A percentile compares a stretch with the other conserved stretches of the same genome.
These are phyloP conservation scores for Hordeum marinum DNA, from an alignment of 176 grass and related monocot species.

Conservation along the genomic window DNA sequence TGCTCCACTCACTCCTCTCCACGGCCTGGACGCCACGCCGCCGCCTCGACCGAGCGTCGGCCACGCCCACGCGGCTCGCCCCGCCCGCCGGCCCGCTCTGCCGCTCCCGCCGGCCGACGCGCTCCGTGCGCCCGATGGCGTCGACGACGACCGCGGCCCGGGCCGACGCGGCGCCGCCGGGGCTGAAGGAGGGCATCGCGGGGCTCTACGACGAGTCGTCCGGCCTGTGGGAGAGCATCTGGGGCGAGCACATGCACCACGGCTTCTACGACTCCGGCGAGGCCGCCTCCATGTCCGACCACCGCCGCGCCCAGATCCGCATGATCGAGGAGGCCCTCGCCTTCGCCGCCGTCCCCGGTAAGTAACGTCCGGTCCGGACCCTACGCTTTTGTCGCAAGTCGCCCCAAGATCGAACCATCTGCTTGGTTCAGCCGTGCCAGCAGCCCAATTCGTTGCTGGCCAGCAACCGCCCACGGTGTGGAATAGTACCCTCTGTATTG, in stretches of 20 bases:
- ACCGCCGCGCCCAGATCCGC: conserved; percentile 78
- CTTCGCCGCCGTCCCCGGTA: conserved; percentile 73
- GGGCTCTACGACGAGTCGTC: conserved; percentile 97
- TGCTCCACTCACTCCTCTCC: conserved; percentile 5
- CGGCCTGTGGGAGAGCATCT: conserved; percentile 75
- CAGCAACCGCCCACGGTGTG: not conserved
- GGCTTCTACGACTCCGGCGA: conserved; percentile 67
- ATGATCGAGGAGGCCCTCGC: conserved; percentile 92
- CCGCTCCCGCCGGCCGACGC: not conserved
- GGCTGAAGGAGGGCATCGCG: conserved; percentile 88
- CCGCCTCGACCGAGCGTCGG: not conserved
- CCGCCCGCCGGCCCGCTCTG: not conserved
- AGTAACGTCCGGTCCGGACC: not conserved
- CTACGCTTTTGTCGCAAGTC: not conserved
- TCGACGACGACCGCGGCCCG: not conserved
- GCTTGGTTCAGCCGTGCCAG: not conserved
- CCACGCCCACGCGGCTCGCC: not conserved
- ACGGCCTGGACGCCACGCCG: not conserved
- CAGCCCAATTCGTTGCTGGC: not conserved
- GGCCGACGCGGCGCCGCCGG: conserved; percentile 18
- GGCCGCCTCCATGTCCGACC: conserved; percentile 55
- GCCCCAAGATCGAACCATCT: not conserved
- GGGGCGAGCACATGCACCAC: conserved; percentile 99
- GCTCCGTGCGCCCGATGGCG: not conserved
- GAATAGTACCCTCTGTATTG: not conserved